Evolutionary conservation across 192 early-diverging fungal species (phyloP), one percentile per base, ranked within the genome.

Genomic region (Haplosporangium gracile): DNA sequence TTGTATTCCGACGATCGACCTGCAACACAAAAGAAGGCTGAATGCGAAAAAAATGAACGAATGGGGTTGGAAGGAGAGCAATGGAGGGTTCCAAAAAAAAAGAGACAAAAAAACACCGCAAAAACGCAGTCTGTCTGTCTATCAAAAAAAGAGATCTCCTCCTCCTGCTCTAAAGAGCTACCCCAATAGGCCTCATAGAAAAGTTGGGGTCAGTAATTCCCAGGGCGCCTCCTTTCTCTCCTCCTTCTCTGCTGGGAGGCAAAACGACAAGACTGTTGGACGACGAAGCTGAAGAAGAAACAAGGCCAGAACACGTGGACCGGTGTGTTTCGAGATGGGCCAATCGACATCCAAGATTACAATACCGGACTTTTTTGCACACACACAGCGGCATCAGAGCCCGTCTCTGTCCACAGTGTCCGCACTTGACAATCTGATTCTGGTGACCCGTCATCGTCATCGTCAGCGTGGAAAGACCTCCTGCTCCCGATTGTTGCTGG

Each of bases 291-390:
- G 3, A 22, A 22, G n/a, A 15, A 4, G n/a, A 26, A 10, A 29
- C 60, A 15, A 65, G 60, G 13, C 29, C 70, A 22, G 84, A 79
- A 11, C 79, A 79, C 18, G 84, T 86, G 45, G 36, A 40, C 29
- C 79, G 75, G 70, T 86, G 84, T 11, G 22, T 51, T 18, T 80
- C 84, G 71, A 86, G 45, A 40, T 86, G 79, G 15, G 84, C 79
- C 13, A 77, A 26, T 6, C 84, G 74, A 68, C 84, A 86, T 22
- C 70, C 84, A 18, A 70, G 75, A 49, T 80, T 80, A 13, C 84
- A 86, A 42, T 86, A 86, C 34, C 84, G 78, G 20, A 81, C 79
- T 72, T 86, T 86, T 68, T 81, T 86, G 51, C 84, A 86, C 6
- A 77, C 75, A 63, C 84, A 86, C 39, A 86, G 47, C 0, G 84